Conservation (phyloP, 1,139 yeast species). For the Suhomyces bokatorum region DNA sequence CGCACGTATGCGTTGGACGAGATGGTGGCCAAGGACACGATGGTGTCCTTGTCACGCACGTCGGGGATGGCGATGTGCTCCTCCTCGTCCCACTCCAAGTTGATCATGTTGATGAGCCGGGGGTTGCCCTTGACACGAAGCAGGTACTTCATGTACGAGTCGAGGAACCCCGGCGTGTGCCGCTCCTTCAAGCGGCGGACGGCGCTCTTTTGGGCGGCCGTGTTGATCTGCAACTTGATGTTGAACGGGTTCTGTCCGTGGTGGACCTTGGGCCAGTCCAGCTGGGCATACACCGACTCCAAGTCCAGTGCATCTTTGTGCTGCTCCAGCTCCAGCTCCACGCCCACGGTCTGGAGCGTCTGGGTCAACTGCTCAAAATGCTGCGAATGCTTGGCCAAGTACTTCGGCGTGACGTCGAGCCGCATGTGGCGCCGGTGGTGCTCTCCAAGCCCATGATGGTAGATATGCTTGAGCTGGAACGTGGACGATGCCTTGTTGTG, state of each 20-base stretch:
- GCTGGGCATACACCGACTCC: constrained; percentile 27
- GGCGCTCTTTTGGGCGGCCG: constrained; percentile 18
- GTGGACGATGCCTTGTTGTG: not conserved
- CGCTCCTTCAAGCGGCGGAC: constrained; percentile 57
- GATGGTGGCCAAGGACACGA: constrained; percentile 77
- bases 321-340: not conserved
- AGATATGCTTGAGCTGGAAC: constrained; percentile 47
- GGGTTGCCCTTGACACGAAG: constrained; percentile 47
- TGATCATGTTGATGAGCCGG: constrained; percentile 38
- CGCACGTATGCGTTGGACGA: constrained; percentile 90
- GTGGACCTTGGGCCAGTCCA: constrained; percentile 45
- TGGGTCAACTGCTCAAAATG: constrained; percentile 9
- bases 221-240: constrained; percentile 31
- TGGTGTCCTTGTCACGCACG: constrained; percentile 67
- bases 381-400: constrained; percentile 23
- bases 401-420: constrained; percentile 48
- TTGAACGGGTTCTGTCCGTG: constrained; percentile 46
- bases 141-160: constrained; percentile 64
- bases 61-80: constrained; percentile 63
- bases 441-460: constrained; percentile 52
- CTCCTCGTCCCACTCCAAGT: constrained; percentile 57
- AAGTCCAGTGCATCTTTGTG: constrained; percentile 18
- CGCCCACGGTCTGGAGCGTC: constrained; percentile 10
- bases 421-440: constrained; percentile 39
- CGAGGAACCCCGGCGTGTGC: constrained; percentile 61